Conservation (phyloP, 768 basidiomycete genomes). For the Rubroboletus satanas region DNA sequence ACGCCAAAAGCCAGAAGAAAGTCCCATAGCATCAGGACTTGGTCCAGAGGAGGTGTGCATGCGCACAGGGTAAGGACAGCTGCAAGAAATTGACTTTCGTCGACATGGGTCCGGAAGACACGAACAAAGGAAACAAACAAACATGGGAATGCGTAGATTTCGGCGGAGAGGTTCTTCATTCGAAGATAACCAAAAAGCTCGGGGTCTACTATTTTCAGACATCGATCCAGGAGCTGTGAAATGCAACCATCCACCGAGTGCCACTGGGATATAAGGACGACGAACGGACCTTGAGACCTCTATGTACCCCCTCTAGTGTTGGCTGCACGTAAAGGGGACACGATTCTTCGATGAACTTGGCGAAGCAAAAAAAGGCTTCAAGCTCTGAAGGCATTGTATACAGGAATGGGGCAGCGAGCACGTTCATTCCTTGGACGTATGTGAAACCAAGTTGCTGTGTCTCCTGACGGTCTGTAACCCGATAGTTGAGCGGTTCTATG, state of each 20-base stretch:
- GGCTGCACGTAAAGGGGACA: constrained; percentile 98
- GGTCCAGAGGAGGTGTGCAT: constrained; percentile 92
- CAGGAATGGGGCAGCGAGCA: constrained; percentile 94
- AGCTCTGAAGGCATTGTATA: constrained; percentile 97
- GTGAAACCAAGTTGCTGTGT: constrained; percentile 81
- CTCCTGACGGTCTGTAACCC: constrained; percentile 63
- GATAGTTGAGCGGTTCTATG: background rate
- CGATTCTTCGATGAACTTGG: constrained; percentile 90
- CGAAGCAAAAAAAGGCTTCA: constrained; percentile 97
- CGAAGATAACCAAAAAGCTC: constrained; percentile 78
- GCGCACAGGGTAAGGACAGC: constrained; percentile 94
- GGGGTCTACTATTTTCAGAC: constrained; percentile 86
- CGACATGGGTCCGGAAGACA: background rate
- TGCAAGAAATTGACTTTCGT: constrained; percentile 27
- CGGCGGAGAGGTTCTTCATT: constrained; percentile 89
- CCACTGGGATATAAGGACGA: background rate
- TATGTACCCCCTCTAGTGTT: constrained; percentile 92
- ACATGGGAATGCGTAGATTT: constrained; percentile 98
- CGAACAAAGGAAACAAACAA: constrained; percentile 28
- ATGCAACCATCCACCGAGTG: background rate
- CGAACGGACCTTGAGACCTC: constrained; percentile 76
- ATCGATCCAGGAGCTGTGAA: constrained; percentile 82
- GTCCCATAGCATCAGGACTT: constrained; percentile 95
- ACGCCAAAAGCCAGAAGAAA: constrained; percentile 96
- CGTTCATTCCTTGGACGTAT: constrained; percentile 99